Conservation (phyloP, 768 basidiomycete genomes). For the Boletus pseudo-olivaceus region DNA sequence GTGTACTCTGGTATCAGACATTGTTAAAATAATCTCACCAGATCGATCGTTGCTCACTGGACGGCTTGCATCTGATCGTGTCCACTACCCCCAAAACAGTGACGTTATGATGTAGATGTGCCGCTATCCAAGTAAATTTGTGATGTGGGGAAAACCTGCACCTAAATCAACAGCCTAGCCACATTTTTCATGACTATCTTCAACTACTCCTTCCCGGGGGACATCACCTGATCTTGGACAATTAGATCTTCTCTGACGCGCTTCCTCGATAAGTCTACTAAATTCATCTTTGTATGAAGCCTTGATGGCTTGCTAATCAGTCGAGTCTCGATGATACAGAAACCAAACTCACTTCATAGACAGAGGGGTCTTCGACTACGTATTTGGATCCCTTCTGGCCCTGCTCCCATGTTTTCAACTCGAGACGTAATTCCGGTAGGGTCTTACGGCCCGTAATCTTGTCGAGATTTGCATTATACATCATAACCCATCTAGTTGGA, state of each 20-base stretch:
- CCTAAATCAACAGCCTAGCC: slow-evolving; percentile 1
- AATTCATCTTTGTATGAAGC: slow-evolving; percentile 33
- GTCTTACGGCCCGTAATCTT: slow-evolving; percentile 47
- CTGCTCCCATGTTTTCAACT: slow-evolving; percentile 60
- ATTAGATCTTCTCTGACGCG: slow-evolving; percentile 34
- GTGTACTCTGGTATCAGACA: background rate
- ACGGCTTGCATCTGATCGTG: background rate
- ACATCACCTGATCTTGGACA: background rate
- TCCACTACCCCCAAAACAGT: background rate
- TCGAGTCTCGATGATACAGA: background rate
- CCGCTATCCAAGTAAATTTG: background rate
- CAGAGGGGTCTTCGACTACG: slow-evolving; percentile 36
- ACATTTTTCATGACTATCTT: slow-evolving; percentile 37
- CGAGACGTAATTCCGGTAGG: slow-evolving; percentile 43
- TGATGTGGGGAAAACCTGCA: background rate
- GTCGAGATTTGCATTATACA: slow-evolving; percentile 72
- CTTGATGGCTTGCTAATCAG: slow-evolving; percentile 4
- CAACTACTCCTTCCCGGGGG: slow-evolving; percentile 24
- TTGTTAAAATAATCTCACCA: slow-evolving; percentile 7
- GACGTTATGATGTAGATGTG: background rate
- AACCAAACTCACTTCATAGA: slow-evolving; percentile 37
- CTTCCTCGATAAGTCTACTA: slow-evolving; percentile 32
- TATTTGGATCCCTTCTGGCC: slow-evolving; percentile 35
- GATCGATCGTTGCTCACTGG: background rate
- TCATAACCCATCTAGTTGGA: slow-evolving; percentile 56